These are phyloP conservation scores for Trifolium fragiferum DNA, from an alignment of 306 rosid species.

Conservation along the genomic window DNA sequence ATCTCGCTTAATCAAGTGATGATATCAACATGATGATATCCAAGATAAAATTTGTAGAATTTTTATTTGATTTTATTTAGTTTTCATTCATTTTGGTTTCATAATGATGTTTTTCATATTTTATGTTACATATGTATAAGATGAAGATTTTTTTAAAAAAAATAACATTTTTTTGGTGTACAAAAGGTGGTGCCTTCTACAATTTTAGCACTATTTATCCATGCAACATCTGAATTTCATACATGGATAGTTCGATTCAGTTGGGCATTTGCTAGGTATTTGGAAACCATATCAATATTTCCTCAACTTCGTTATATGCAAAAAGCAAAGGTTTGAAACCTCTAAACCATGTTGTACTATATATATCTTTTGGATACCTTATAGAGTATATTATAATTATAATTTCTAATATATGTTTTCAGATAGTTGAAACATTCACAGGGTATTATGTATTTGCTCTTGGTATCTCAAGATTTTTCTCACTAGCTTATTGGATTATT, in stretches of 20 bases:
- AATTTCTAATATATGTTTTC: conserved; percentile 30
- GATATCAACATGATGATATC: no score
- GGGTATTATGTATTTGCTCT: conserved; percentile 85
- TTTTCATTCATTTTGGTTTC: no score
- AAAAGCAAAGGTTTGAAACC: conserved; percentile 70
- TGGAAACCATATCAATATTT: conserved; percentile 75
- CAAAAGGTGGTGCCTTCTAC: conserved; percentile 65
- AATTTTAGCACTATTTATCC: conserved; percentile 52
- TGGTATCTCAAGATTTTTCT: conserved; percentile 78
- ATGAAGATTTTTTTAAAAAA: no score
- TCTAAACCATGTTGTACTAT: background rate
- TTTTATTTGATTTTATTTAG: no score
- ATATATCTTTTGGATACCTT: background rate
- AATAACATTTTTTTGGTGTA: conserved; percentile 20
- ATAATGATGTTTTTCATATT: no score
- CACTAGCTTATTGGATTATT: conserved; percentile 75
- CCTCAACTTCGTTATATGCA: conserved; percentile 84
- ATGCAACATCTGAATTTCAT: conserved; percentile 50
- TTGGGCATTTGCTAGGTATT: conserved; percentile 68
- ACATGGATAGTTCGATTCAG: conserved; percentile 16
- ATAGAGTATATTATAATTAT: background rate
- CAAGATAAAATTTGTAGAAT: no score
- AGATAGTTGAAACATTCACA: conserved; percentile 87
- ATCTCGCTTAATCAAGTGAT: no score
- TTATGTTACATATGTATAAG: no score